These are phyloP conservation scores for Wickerhamomyces canadensis DNA, from an alignment of 805 yeast genomes.

Conservation along the genomic window DNA sequence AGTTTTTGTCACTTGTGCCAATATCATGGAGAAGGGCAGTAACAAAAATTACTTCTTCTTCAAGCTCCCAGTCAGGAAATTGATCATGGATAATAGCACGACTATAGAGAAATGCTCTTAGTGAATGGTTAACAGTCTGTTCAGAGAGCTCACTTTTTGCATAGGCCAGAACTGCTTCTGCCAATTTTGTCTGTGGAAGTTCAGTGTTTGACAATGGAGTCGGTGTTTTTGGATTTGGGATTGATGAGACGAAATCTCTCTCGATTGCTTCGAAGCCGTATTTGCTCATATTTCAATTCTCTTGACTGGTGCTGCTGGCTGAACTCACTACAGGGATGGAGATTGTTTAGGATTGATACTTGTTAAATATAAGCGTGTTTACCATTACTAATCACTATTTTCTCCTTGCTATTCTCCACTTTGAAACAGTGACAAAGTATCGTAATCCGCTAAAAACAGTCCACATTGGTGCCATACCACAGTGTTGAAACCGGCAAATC, in stretches of 20 bases:
- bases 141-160: neutral
- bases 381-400: too few relatives aligned
- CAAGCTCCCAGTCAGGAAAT: constrained; percentile 1
- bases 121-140: constrained; percentile 2
- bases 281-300: neutral
- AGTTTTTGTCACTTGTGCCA: constrained; percentile 1
- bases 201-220: neutral
- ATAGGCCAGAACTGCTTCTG: neutral
- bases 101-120: constrained; percentile 2
- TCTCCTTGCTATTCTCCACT: too few relatives aligned
- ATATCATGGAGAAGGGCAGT: constrained; percentile 2
- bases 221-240: constrained; percentile 2
- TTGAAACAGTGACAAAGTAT: too few relatives aligned
- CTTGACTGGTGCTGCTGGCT: too few relatives aligned
- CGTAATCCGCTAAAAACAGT: constrained; percentile 5
- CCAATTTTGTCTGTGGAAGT: neutral
- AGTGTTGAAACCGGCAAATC: constrained; percentile 16
- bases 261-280: constrained; percentile 3
- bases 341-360: too few relatives aligned
- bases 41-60: constrained; percentile 3
- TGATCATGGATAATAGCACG: constrained; percentile 5
- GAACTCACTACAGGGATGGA: too few relatives aligned
- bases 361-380: too few relatives aligned
- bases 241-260: constrained; percentile 1
- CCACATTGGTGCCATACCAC: constrained; percentile 25